These are phyloP conservation scores for Geotrichum cucujoidarum DNA, from an alignment of 1,139 yeast genomes.

Conservation along the genomic window DNA sequence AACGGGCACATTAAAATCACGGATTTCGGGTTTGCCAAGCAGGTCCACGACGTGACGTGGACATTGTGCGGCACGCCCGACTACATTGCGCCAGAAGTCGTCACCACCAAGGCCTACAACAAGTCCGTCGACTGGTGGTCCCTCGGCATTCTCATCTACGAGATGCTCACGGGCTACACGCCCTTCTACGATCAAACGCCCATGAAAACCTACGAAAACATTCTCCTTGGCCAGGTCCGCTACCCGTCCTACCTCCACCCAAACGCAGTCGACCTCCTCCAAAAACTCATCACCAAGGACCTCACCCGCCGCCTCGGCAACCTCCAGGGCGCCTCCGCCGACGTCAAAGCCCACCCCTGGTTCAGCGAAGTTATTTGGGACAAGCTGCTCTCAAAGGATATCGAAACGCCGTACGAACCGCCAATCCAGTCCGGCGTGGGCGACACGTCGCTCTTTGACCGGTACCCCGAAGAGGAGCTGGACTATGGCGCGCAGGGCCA, in stretches of 20 bases:
- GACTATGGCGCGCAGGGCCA: constrained; percentile 78
- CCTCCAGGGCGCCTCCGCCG: constrained; percentile 80
- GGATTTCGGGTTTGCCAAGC: constrained; percentile 95
- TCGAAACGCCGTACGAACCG: constrained; percentile 97
- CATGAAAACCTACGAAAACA: constrained; percentile 94
- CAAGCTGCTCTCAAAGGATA: constrained; percentile 74
- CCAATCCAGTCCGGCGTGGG: constrained; percentile 97
- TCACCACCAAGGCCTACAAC: constrained; percentile 92
- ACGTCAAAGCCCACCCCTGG: constrained; percentile 90
- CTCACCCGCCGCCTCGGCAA: constrained; percentile 87
- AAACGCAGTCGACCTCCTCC: constrained; percentile 75
- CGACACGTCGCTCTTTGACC: constrained; percentile 87
- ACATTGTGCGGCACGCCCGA: constrained; percentile 97
- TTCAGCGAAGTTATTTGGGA: constrained; percentile 96
- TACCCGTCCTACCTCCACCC: constrained; percentile 85
- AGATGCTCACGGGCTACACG: constrained; percentile 96
- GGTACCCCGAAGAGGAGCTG: constrained; percentile 88
- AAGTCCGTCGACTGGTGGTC: constrained; percentile 99
- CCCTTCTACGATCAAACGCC: constrained; percentile 96
- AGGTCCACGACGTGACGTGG: constrained; percentile 89
- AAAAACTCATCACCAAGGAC: constrained; percentile 78
- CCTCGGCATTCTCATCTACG: constrained; percentile 85
- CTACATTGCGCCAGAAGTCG: constrained; percentile 92
- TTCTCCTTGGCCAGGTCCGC: constrained; percentile 74
- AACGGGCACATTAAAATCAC: constrained; percentile 92